phyloP scores from a whole-genome alignment of 2,329 filamentous ascomycete species.

The Aphanocladium album region DNA sequence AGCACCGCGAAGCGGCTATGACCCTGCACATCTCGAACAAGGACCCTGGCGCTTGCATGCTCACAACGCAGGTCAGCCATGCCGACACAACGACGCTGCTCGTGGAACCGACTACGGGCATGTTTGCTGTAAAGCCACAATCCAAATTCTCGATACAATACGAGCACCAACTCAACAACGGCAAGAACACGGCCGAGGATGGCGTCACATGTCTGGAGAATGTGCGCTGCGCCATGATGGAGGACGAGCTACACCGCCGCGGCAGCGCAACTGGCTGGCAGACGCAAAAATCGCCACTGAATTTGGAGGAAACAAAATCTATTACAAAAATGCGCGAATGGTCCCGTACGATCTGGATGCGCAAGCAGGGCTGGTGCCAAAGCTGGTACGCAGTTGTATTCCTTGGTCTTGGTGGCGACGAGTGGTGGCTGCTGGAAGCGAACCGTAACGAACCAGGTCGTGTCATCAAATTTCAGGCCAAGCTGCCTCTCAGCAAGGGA shows the following conservation, averaged over 20 bases:
- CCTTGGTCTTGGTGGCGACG: conserved; percentile 66
- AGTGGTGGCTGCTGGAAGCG: conserved; percentile 71
- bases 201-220: conserved; percentile 54
- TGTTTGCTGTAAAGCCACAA: conserved; percentile 64
- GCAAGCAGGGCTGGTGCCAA: conserved; percentile 63
- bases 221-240: conserved; percentile 56
- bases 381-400: conserved; percentile 69
- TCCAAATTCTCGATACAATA: conserved; percentile 49
- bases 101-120: conserved; percentile 75
- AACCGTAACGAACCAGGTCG: conserved; percentile 29
- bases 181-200: conserved; percentile 52
- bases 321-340: conserved; percentile 59
- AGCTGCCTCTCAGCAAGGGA: conserved; percentile 39
- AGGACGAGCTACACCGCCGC: conserved; percentile 56
- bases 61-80: conserved; percentile 67
- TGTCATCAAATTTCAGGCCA: conserved; percentile 29
- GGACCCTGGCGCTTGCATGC: conserved; percentile 61
- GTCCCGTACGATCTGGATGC: conserved; percentile 63
- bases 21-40: conserved; percentile 51
- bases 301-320: conserved; percentile 51
- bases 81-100: conserved; percentile 55
- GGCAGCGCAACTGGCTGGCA: conserved; percentile 63
- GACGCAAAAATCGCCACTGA: conserved; percentile 42
- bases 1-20: conserved; percentile 53
- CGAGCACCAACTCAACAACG: conserved; percentile 61